Base-by-base conservation (phyloP, 2,329 filamentous ascomycete species). In the Ascochyta fabae region DNA sequence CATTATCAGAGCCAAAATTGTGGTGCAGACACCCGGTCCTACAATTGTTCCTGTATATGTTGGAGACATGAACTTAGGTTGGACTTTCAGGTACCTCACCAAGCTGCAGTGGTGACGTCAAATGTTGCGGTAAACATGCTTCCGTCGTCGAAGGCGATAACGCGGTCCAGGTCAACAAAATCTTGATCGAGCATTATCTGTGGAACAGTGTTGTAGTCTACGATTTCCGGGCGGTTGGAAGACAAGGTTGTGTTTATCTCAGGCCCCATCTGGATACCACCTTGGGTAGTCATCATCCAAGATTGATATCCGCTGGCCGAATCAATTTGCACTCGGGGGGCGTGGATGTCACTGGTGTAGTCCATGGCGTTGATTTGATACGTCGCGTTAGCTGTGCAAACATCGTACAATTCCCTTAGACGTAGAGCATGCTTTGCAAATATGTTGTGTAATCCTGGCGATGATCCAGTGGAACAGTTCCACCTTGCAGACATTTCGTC, bases 121-220 rank as follows among this genome's bases (percentile, higher is more conserved):
- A 58, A 53, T 6, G 59, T 44, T 22, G 56, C 40, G 8, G 62
- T 53, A 34, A 66, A 66, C 61, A 64, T 66, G 40, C 63, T 66
- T n/a, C 61, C 62, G 19, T 65, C 63, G 13, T 66, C 63, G 26
- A 66, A 64, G 10, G 61, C 51, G n/a, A 66, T 66, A 16, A 66
- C 48, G 4, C 63, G 63, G 19, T 66, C 63, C 56, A 65, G 50
- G 26, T 60, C 56, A 6, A 62, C 49, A 23, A 60, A 66, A 15
- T 58, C 48, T 39, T 64, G 59, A 48, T 66, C 60, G 3, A 61
- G 52, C 38, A 62, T 59, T 24, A 58, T 58, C 22, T 59, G 59
- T 12, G 60, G 45, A 13, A 63, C 48, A 2, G 56, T 58, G 15
- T 47, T 58, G 23, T 58, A 53, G 9, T 62, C 60, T 16, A 41